phyloP scores from a whole-genome alignment of 1,284 basidiomycete species.

The Meira nashicola region DNA sequence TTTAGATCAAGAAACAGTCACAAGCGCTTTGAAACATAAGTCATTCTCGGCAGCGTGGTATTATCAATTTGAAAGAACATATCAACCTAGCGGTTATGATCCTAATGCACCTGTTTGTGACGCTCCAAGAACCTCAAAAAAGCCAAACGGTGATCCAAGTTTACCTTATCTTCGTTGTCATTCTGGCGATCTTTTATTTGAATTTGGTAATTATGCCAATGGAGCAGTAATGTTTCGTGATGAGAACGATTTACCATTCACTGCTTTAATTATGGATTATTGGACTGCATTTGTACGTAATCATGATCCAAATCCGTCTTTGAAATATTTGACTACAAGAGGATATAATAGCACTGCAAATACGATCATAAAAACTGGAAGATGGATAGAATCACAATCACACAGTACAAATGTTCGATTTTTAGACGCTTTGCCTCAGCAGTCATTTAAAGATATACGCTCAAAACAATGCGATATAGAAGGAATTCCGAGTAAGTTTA shows the following conservation, averaged over 20 bases:
- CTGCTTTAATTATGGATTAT: constrained; percentile 11
- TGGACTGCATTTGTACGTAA: constrained; percentile 15
- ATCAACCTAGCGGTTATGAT: constrained; percentile 20
- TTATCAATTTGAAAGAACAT: constrained; percentile 11
- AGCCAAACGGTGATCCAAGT: neutral
- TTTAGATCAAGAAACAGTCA: neutral
- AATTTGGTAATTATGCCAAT: constrained; percentile 12
- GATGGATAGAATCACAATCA: no score
- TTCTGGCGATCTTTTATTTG: constrained; percentile 19
- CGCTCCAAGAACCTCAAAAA: neutral
- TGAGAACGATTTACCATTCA: constrained; percentile 8
- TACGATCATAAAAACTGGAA: no score
- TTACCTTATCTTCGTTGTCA: constrained; percentile 16
- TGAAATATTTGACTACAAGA: constrained; percentile 8
- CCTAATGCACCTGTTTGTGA: constrained; percentile 10
- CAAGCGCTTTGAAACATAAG: neutral
- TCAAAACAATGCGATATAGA: no score
- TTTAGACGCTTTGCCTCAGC: no score
- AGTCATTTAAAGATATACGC: no score
- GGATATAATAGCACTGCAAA: constrained; percentile 1
- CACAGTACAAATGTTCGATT: no score
- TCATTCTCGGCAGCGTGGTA: neutral
- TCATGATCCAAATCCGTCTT: constrained; percentile 12
- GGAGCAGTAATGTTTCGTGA: constrained; percentile 14
- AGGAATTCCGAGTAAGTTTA: no score